These are phyloP conservation scores for Aspergillus mulundensis DNA, from an alignment of 495 filamentous ascomycete species.

Conservation along the genomic window DNA sequence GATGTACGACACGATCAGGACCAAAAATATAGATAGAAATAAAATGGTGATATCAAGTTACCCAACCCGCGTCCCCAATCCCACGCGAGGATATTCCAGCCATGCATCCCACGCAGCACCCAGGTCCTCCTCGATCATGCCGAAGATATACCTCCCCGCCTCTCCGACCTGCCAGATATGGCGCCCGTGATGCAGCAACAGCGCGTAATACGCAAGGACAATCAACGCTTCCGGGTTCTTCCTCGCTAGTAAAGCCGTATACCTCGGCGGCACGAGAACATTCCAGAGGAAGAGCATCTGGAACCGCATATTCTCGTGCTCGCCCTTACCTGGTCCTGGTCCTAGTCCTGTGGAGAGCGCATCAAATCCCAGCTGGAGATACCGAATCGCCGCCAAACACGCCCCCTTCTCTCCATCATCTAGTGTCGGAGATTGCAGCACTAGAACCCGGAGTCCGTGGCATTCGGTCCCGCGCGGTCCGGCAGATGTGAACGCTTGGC, in stretches of 20 bases:
- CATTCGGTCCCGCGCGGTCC: not conserved
- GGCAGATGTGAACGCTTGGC: slow-evolving; percentile 23
- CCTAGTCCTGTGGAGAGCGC: slow-evolving; percentile 7
- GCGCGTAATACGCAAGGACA: slow-evolving; percentile 37
- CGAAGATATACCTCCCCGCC: slow-evolving; percentile 32
- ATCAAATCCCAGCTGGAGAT: slow-evolving; percentile 24
- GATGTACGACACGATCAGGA: not conserved
- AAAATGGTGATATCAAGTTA: not conserved
- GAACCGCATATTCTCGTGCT: slow-evolving; percentile 12
- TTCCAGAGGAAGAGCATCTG: slow-evolving; percentile 34
- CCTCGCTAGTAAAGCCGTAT: slow-evolving; percentile 23
- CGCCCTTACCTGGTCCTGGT: not conserved
- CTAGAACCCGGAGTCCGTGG: not conserved
- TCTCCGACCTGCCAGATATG: slow-evolving; percentile 36
- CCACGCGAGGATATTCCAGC: not conserved
- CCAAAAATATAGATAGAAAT: not conserved
- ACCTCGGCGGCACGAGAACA: slow-evolving; percentile 24
- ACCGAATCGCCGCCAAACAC: slow-evolving; percentile 14
- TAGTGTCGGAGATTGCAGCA: not conserved
- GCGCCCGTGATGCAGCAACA: slow-evolving; percentile 31
- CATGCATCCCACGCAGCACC: slow-evolving; percentile 24
- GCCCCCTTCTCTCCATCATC: slow-evolving; percentile 22
- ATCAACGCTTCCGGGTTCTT: slow-evolving; percentile 34
- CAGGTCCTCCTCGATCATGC: slow-evolving; percentile 21
- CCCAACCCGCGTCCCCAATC: not conserved